phyloP scores from a whole-genome alignment of 176 grass and related monocot species.

The Juncus inflexus region DNA sequence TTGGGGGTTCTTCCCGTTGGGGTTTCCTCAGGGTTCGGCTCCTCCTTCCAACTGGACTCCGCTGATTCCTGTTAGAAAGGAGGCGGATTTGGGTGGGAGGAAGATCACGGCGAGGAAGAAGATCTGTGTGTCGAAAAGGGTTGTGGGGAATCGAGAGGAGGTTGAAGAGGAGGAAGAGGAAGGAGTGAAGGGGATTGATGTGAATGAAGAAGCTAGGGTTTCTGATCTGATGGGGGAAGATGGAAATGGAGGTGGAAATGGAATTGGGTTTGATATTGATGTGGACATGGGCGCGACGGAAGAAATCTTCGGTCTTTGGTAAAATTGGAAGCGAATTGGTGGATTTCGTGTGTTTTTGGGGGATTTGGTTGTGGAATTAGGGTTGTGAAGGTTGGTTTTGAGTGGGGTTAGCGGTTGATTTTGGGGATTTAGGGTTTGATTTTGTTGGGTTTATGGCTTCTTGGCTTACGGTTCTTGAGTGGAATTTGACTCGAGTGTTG shows the following conservation, averaged over 20 bases:
- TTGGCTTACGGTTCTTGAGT: neutral
- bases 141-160: constrained; percentile 13
- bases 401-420: neutral
- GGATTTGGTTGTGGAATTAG: too few relatives aligned
- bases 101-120: constrained; percentile 72
- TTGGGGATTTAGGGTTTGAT: constrained; percentile 13
- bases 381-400: neutral
- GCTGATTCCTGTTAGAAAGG: constrained; percentile 43
- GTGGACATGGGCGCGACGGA: constrained; percentile 59
- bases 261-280: constrained; percentile 61
- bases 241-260: constrained; percentile 26
- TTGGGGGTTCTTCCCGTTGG: constrained; percentile 95
- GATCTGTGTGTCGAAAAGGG: constrained; percentile 39
- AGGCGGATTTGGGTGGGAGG: constrained; percentile 28
- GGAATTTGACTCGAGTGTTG: neutral
- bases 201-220: constrained; percentile 62
- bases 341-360: too few relatives aligned
- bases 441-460: neutral
- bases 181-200: constrained; percentile 58
- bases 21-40: constrained; percentile 52
- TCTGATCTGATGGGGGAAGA: constrained; percentile 45
- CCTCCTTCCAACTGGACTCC: constrained; percentile 52
- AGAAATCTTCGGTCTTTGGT: constrained; percentile 54
- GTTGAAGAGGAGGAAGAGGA: constrained; percentile 28
- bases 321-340: neutral